Evolutionary conservation across 2,329 filamentous ascomycete species (phyloP).

Genomic region (Trichocomaceae sp.): DNA sequence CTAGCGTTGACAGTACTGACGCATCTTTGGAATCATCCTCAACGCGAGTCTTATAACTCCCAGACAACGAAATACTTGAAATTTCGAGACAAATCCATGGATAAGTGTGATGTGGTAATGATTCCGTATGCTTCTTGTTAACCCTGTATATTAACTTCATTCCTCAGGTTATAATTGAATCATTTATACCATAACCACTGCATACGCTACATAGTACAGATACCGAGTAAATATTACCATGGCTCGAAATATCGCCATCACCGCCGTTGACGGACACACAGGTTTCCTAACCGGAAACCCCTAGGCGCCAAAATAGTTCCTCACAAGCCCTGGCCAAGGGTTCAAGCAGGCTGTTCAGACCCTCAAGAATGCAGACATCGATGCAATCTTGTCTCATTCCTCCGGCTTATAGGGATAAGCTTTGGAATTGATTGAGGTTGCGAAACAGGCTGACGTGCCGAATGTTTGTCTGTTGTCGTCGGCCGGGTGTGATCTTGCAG

Average conservation of each 20-base stretch:
- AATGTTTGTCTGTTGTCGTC: constrained; percentile 46
- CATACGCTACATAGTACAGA: not conserved
- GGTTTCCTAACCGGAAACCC: constrained; percentile 41
- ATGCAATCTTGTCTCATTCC: constrained; percentile 47
- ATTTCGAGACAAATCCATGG: not conserved
- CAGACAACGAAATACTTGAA: too few relatives aligned
- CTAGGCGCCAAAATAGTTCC: constrained; percentile 39
- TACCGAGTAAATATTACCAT: constrained; percentile 23
- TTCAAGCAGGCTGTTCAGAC: constrained; percentile 30
- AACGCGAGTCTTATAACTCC: too few relatives aligned
- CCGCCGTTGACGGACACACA: constrained; percentile 45
- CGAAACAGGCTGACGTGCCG: constrained; percentile 39
- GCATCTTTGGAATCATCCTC: too few relatives aligned
- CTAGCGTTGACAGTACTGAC: too few relatives aligned
- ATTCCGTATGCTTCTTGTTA: not conserved
- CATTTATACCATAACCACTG: not conserved
- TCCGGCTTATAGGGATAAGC: constrained; percentile 42
- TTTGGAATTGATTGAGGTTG: constrained; percentile 41
- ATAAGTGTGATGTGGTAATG: not conserved
- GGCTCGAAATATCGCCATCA: constrained; percentile 45
- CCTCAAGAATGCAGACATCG: constrained; percentile 39
- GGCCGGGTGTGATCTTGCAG: constrained; percentile 46
- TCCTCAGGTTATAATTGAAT: not conserved
- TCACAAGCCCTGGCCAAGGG: constrained; percentile 37
- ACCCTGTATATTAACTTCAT: not conserved